phyloP scores from a whole-genome alignment of 148 eudicot species.

The Chenopodium berlandieri region DNA sequence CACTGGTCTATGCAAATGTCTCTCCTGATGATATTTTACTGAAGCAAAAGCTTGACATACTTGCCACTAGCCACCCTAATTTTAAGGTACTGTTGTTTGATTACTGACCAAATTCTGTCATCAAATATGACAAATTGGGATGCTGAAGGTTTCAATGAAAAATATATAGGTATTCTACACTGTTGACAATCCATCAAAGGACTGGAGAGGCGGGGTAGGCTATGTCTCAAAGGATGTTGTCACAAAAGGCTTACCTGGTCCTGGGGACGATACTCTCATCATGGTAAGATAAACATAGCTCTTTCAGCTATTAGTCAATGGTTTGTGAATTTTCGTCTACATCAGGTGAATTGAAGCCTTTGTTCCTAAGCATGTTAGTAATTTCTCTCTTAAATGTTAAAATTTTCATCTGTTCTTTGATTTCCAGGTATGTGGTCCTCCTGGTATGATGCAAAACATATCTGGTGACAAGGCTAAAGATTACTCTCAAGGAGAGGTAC shows the following conservation, averaged over 20 bases:
- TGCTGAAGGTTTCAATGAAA: slow-evolving; percentile 18
- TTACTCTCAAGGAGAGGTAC: slow-evolving; percentile 78
- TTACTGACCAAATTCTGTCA: background rate
- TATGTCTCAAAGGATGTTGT: slow-evolving; percentile 84
- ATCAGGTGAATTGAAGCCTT: background rate
- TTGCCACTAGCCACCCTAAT: slow-evolving; percentile 84
- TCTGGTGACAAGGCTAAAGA: slow-evolving; percentile 79
- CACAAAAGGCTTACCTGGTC: slow-evolving; percentile 85
- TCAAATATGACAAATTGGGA: background rate
- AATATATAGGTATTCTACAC: slow-evolving; percentile 74
- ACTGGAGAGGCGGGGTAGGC: slow-evolving; percentile 92
- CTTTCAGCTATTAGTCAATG: background rate
- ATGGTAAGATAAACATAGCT: slow-evolving; percentile 49
- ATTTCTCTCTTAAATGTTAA: background rate
- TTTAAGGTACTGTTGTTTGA: slow-evolving; percentile 55
- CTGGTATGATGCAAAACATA: slow-evolving; percentile 83
- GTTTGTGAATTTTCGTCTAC: background rate
- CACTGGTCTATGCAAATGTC: slow-evolving; percentile 85
- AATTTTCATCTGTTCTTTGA: background rate
- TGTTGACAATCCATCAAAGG: slow-evolving; percentile 76
- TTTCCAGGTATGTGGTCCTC: slow-evolving; percentile 81
- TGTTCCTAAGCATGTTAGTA: background rate
- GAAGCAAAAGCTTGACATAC: slow-evolving; percentile 85
- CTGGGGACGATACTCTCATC: slow-evolving; percentile 77
- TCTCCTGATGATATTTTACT: slow-evolving; percentile 94